phyloP scores from a whole-genome alignment of 495 filamentous ascomycete genomes.

The Annulohypoxylon moriforme region DNA sequence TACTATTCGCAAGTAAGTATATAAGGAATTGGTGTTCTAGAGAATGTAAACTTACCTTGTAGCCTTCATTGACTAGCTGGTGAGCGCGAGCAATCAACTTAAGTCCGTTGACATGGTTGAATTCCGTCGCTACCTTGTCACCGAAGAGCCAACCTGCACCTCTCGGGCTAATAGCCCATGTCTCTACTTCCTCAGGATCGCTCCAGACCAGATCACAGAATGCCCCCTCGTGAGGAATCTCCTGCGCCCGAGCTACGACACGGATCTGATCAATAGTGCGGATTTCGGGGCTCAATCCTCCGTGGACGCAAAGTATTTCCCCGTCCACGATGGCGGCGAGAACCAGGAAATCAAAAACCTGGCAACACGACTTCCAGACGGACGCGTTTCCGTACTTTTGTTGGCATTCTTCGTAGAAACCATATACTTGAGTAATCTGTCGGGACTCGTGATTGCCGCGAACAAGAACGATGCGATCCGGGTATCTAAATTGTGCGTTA shows the following conservation, averaged over 20 bases:
- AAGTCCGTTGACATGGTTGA: conserved; percentile 98
- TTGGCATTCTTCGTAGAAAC: conserved; percentile 98
- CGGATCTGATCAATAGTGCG: conserved; percentile 95
- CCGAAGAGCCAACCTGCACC: conserved; percentile 98
- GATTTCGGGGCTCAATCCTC: conserved; percentile 96
- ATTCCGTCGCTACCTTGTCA: conserved; percentile 97
- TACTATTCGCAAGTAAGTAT: conserved; percentile 64
- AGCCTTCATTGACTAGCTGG: conserved; percentile 97
- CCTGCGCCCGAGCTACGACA: conserved; percentile 96
- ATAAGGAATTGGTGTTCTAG: neutral
- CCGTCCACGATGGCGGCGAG: conserved; percentile 97
- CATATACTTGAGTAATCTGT: conserved; percentile 98
- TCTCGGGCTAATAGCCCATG: conserved; percentile 94
- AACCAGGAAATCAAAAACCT: conserved; percentile 98
- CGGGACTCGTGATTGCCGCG: conserved; percentile 98
- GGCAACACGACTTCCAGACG: conserved; percentile 99
- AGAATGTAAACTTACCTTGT: conserved; percentile 71
- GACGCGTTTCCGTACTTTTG: conserved; percentile 98
- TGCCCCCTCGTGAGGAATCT: conserved; percentile 97
- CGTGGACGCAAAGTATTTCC: conserved; percentile 95
- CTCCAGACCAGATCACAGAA: conserved; percentile 99
- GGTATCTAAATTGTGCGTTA: conserved; percentile 74
- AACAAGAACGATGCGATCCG: conserved; percentile 92
- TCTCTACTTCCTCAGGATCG: conserved; percentile 97
- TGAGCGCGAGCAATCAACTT: conserved; percentile 94